Conservation (phyloP, 306 rosid genomes). For the Rubus parviflorus region DNA sequence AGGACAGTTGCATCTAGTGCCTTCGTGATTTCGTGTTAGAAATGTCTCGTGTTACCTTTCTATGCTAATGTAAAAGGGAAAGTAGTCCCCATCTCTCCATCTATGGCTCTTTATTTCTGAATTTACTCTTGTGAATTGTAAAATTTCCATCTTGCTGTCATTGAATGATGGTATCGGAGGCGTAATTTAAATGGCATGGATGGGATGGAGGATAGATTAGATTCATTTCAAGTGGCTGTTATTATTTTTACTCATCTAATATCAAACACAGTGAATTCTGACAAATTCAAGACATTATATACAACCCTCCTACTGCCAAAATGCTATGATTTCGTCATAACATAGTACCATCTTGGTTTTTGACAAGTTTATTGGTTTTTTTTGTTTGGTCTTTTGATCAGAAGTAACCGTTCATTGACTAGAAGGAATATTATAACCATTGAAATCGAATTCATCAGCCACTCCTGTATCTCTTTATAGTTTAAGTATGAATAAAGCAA, state of each 20-base stretch:
- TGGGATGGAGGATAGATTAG: background rate
- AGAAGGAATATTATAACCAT: no score
- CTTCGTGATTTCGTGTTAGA: background rate
- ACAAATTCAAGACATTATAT: background rate
- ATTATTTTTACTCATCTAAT: background rate
- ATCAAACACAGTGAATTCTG: background rate
- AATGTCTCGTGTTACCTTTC: background rate
- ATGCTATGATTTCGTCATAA: background rate
- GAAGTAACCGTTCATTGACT: no score
- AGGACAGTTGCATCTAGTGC: background rate
- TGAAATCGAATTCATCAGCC: no score
- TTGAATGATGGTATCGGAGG: background rate
- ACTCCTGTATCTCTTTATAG: no score
- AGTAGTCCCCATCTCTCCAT: background rate
- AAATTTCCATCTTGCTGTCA: background rate
- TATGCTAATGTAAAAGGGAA: background rate
- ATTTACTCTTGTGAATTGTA: no score
- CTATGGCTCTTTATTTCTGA: no score
- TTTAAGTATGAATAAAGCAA: no score
- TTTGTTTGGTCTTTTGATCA: no score
- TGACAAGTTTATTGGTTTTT: no score
- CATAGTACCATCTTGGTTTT: no score
- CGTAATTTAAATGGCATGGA: background rate
- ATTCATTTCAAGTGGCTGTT: background rate
- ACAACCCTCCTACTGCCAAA: background rate